These are phyloP conservation scores for Eutrema salsugineum DNA, from an alignment of 441 rosid genomes.

Conservation along the genomic window DNA sequence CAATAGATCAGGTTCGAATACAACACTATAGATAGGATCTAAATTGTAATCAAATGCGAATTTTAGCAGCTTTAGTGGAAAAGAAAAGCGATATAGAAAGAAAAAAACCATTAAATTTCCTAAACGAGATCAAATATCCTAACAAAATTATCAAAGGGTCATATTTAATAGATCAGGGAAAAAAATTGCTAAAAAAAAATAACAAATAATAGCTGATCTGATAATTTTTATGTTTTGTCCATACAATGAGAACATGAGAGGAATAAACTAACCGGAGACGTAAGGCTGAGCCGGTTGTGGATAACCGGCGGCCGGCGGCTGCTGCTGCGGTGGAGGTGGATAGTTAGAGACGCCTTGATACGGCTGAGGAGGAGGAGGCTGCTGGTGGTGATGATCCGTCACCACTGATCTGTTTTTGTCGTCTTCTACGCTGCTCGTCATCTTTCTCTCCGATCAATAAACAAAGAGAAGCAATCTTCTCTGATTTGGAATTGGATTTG, in stretches of 20 bases:
- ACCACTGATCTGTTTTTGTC: conserved; percentile 40
- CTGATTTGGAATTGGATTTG: conserved; percentile 5
- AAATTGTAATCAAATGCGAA: neutral
- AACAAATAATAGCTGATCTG: neutral
- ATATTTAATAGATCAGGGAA: neutral
- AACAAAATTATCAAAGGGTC: neutral
- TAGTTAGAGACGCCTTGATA: conserved; percentile 87
- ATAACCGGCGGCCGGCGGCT: conserved; percentile 46
- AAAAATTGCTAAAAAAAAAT: neutral
- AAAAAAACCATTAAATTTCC: too few relatives aligned
- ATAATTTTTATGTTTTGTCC: conserved; percentile 33
- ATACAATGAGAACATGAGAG: conserved; percentile 34
- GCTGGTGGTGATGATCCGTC: conserved; percentile 34
- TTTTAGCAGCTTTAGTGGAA: neutral
- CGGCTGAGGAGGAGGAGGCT: conserved; percentile 52
- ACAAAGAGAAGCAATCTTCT: neutral
- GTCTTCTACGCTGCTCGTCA: conserved; percentile 34
- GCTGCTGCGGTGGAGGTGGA: conserved; percentile 52
- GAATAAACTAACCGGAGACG: conserved; percentile 37
- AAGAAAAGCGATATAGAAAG: neutral
- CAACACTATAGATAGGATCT: neutral
- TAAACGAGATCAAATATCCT: neutral
- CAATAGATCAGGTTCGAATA: neutral
- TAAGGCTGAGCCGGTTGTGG: conserved; percentile 85
- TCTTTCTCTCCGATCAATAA: conserved; percentile 5